A percentile compares a stretch with the other conserved stretches of the same genome.
Conservation (phyloP, 176 grass and related monocot species). For the Lolium rigidum region DNA sequence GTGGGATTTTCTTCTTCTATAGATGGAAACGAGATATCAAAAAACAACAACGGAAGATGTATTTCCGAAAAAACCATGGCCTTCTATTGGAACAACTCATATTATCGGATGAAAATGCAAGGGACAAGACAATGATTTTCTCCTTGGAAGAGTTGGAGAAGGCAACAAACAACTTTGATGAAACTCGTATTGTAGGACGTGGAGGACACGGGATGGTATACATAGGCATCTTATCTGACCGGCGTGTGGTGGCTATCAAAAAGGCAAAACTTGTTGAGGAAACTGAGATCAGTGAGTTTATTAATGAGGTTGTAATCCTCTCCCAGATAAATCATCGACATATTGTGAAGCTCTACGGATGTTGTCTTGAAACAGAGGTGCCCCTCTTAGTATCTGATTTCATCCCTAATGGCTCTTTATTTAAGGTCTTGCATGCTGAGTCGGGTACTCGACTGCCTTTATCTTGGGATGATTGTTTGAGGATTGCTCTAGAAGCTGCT, state of each 20-base stretch:
- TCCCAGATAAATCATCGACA: slow-evolving; percentile 8
- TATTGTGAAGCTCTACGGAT: background rate
- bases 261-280: background rate
- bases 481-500: background rate
- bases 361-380: slow-evolving; percentile 7
- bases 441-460: background rate
- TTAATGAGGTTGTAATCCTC: background rate
- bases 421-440: background rate
- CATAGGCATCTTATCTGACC: slow-evolving; percentile 7
- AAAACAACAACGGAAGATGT: background rate
- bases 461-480: background rate
- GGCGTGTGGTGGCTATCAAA: background rate
- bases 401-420: background rate
- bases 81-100: background rate
- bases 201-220: slow-evolving; percentile 1
- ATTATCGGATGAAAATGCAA: background rate
- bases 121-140: background rate
- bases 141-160: background rate
- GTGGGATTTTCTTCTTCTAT: background rate
- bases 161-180: slow-evolving; percentile 1
- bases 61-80: background rate
- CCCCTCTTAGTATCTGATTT: background rate
- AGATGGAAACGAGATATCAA: background rate
- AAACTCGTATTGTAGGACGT: background rate
- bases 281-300: background rate